Base-by-base conservation (phyloP, 306 rosid genomes). In the Cucurbita pepo region DNA sequence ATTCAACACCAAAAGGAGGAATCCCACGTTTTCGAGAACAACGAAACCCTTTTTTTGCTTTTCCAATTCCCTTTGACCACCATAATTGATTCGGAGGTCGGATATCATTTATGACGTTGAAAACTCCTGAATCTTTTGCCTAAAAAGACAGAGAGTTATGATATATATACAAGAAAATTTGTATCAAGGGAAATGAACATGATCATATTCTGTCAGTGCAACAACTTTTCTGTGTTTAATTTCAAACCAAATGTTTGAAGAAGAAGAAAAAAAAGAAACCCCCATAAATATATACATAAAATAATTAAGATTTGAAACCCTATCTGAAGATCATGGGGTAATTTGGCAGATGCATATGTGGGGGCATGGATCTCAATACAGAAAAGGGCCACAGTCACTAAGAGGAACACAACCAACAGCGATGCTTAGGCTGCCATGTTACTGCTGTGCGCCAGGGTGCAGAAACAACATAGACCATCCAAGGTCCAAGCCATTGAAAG, bases 281-380 rank as follows among this genome's bases (percentile, higher is more conserved):
- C 34, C 34, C 34, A 30, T 30, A 30, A 30, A 43, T 1, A 43
- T 43, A 6, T 43, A 8, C 45, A 30, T 47, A 47, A 47, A 47
- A 3, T 47, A 47, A 47, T 47, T 47, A 47, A 5, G 52, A 47
- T 30, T 30, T 30, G 34, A 30, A 30, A 30, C 34, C 34, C 34
- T 30, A 30, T 30, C 34, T 30, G 34, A 30, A 30, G 34, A 30
- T 30, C 34, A 30, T 30, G 34, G 34, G 34, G 34, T 30, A 30
- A 30, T 30, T 30, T 30, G 34, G 3, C 52, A 47, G 52, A 62
- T 69, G 97, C 97, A 92, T 60, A 92, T 92, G 97, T 92, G 97
- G 97, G 97, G 97, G 64, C 97, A 92, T 86, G 97, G 97, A 85
- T 88, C 95, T 40, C 92, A 92, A 60, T 92, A 90, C 62, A 88